A percentile compares a stretch with the other conserved stretches of the same genome.
Conservation (phyloP, 2,329 filamentous ascomycete genomes). For the Teratosphaeria destructans region DNA sequence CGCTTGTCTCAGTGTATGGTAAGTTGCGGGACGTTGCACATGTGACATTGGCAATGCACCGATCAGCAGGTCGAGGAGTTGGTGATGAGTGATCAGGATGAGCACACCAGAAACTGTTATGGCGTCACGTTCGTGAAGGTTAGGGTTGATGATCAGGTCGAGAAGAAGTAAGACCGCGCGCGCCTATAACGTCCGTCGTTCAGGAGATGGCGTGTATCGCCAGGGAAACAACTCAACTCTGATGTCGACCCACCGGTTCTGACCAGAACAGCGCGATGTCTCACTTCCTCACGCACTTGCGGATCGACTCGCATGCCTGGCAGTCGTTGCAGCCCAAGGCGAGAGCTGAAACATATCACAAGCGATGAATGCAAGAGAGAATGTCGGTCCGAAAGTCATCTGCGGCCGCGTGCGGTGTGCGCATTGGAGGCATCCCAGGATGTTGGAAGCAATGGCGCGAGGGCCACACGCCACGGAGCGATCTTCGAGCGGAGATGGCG, state of each 20-base stretch:
- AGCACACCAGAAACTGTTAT: background rate
- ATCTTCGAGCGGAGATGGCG: background rate
- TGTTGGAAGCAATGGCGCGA: background rate
- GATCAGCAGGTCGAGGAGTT: background rate
- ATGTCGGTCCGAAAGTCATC: background rate
- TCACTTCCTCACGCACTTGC: background rate
- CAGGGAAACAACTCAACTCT: background rate
- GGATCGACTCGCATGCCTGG: background rate
- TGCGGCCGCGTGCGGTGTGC: background rate
- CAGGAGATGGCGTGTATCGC: background rate
- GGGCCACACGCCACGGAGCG: background rate
- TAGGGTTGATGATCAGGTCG: background rate
- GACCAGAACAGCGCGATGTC: background rate
- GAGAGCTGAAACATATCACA: background rate
- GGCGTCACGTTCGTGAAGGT: background rate
- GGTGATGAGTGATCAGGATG: background rate
- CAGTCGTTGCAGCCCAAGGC: background rate
- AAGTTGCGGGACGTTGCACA: background rate
- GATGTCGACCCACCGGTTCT: background rate
- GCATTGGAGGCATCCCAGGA: background rate
- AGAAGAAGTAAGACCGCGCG: background rate
- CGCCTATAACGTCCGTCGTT: background rate
- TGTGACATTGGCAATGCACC: background rate
- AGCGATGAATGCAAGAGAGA: background rate
- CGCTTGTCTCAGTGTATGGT: background rate